Conservation (phyloP, 345 rosid genomes). For the Firmiana major region DNA sequence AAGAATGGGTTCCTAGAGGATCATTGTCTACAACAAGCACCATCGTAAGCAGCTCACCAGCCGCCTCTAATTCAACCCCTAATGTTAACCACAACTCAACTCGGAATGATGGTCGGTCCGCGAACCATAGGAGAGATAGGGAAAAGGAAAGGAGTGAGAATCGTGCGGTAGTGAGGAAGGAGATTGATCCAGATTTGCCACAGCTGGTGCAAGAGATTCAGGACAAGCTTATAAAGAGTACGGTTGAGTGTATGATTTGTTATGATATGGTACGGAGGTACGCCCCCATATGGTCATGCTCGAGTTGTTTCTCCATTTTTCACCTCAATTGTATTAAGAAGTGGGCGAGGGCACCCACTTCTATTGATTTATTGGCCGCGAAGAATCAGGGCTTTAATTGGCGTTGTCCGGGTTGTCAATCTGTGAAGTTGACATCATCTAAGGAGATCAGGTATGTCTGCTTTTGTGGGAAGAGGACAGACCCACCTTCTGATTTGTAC, state of each 20-base stretch:
- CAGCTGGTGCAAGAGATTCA: constrained; percentile 85
- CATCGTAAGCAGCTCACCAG: constrained; percentile 18
- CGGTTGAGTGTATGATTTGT: constrained; percentile 93
- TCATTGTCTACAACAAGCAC: constrained; percentile 20
- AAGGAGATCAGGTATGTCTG: constrained; percentile 76
- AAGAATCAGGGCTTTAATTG: constrained; percentile 83
- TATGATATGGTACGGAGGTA: constrained; percentile 81
- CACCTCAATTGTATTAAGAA: constrained; percentile 87
- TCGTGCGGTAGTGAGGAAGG: constrained; percentile 22
- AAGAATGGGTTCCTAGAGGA: constrained; percentile 74
- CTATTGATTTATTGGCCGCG: constrained; percentile 69
- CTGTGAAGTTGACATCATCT: constrained; percentile 63
- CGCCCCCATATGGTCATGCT: constrained; percentile 84
- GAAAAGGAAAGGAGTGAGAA: constrained; percentile 27
- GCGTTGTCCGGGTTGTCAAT: constrained; percentile 98
- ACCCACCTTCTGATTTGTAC: constrained; percentile 86
- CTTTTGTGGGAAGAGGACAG: constrained; percentile 77
- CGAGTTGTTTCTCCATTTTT: constrained; percentile 87
- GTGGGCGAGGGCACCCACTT: constrained; percentile 94
- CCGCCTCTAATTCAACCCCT: constrained; percentile 14
- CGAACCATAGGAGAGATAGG: constrained; percentile 42
- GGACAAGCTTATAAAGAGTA: constrained; percentile 70
- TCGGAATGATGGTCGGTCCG: constrained; percentile 29
- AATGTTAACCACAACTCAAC: constrained; percentile 20
- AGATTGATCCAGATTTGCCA: constrained; percentile 60